Percentiles rank a stretch among this genome's conserved stretches.
phyloP scores from a whole-genome alignment of 2,329 filamentous ascomycete genomes.

The Penicillium sp. region DNA sequence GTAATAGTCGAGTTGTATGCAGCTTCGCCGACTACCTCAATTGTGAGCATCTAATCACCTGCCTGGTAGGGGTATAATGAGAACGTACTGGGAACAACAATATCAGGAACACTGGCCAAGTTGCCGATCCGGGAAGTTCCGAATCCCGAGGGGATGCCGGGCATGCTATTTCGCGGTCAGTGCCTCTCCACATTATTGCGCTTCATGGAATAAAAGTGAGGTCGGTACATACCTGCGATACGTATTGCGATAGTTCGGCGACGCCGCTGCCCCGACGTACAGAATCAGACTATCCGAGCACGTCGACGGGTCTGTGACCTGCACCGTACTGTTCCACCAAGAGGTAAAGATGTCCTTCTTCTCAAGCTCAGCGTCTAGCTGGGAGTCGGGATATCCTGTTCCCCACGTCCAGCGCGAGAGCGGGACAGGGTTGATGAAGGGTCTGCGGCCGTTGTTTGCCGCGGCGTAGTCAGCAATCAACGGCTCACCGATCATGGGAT shows the following conservation, averaged over 20 bases:
- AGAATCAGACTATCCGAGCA: constrained; percentile 44
- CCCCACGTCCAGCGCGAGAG: constrained; percentile 55
- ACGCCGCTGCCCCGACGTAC: constrained; percentile 51
- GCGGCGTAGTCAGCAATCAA: constrained; percentile 58
- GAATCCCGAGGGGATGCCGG: constrained; percentile 56
- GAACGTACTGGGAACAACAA: not conserved
- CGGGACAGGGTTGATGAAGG: constrained; percentile 57
- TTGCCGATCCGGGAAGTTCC: constrained; percentile 36
- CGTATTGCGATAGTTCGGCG: constrained; percentile 50
- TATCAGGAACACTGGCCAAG: constrained; percentile 46
- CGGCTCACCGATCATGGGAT: constrained; percentile 50
- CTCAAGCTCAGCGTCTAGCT: constrained; percentile 49
- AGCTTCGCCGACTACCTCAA: constrained; percentile 20
- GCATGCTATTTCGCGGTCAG: constrained; percentile 27
- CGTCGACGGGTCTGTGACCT: not conserved
- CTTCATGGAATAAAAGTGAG: not conserved
- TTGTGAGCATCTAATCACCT: constrained; percentile 39
- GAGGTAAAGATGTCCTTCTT: constrained; percentile 57
- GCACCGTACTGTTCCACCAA: constrained; percentile 43
- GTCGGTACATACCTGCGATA: constrained; percentile 37
- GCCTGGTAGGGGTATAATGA: constrained; percentile 38
- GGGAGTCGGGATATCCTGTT: constrained; percentile 43
- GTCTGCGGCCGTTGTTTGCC: constrained; percentile 49
- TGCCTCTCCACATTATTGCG: not conserved
- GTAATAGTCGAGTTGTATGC: constrained; percentile 35